phyloP scores from a whole-genome alignment of 805 yeast genomes.

The Saturnispora sekii region DNA sequence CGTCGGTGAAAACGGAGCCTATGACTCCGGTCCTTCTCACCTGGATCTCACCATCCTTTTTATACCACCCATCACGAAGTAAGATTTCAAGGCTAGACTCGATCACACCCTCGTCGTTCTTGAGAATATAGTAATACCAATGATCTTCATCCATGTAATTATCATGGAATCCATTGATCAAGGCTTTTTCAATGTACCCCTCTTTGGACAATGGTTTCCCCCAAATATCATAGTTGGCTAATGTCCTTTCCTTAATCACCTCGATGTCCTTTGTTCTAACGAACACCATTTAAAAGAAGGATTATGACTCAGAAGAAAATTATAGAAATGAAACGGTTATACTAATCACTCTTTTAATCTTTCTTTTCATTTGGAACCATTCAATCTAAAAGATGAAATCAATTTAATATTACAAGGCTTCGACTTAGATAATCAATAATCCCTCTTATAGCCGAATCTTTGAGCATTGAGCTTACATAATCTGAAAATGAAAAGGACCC shows the following conservation, averaged over 20 bases:
- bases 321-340: no score
- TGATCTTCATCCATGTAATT: constrained; percentile 19
- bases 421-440: no score
- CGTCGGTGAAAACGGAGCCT: constrained; percentile 52
- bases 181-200: constrained; percentile 21
- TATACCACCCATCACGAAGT: constrained; percentile 17
- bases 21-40: constrained; percentile 27
- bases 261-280: constrained; percentile 15
- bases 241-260: constrained; percentile 17
- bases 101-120: constrained; percentile 12
- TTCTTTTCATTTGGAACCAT: no score
- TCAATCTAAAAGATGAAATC: no score
- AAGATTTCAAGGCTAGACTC: constrained; percentile 22
- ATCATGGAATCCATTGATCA: constrained; percentile 11
- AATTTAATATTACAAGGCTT: no score
- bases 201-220: constrained; percentile 16
- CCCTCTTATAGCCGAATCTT: no score
- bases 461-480: no score
- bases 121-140: constrained; percentile 19
- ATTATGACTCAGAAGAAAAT: not conserved
- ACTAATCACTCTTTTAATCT: no score
- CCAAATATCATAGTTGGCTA: constrained; percentile 20
- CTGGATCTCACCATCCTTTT: constrained; percentile 2
- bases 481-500: no score
- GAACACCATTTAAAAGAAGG: constrained; percentile 4